Percentiles rank a stretch among this genome's conserved stretches.
Evolutionary conservation across 2,329 filamentous ascomycete genomes (phyloP).

Genomic region (Aspergillus sojae): DNA sequence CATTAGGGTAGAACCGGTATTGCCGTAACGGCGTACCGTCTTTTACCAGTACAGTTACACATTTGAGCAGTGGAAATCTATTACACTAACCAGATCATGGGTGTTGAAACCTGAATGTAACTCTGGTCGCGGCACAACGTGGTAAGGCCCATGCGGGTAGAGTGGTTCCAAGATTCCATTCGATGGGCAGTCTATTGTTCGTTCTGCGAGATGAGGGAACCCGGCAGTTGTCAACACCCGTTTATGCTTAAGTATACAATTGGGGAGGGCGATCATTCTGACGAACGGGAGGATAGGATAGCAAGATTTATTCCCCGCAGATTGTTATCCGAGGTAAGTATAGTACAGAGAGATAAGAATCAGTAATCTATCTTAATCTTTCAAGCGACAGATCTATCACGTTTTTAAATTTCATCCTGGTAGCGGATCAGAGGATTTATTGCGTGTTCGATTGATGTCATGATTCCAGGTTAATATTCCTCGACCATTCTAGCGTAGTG

Average conservation of each 20-base stretch:
- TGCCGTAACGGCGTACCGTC: background rate
- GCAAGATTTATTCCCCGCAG: background rate
- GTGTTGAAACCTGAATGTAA: background rate
- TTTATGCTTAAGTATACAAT: background rate
- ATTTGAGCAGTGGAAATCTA: background rate
- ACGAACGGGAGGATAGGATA: background rate
- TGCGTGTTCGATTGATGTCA: background rate
- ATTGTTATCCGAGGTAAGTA: background rate
- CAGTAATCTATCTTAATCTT: background rate
- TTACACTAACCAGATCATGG: background rate
- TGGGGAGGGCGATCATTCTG: background rate
- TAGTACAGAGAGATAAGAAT: background rate
- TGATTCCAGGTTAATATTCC: background rate
- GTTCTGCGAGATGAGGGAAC: background rate
- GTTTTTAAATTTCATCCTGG: background rate
- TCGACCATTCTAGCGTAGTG: background rate
- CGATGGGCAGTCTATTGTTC: background rate
- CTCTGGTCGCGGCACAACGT: background rate
- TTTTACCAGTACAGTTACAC: background rate
- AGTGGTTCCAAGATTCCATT: background rate
- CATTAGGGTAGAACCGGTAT: background rate
- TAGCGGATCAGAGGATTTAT: background rate
- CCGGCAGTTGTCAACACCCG: background rate
- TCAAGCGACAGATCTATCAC: background rate
- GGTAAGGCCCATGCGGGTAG: background rate